phyloP scores from a whole-genome alignment of 192 early-diverging fungal species.

The Paraglomus occultum region DNA sequence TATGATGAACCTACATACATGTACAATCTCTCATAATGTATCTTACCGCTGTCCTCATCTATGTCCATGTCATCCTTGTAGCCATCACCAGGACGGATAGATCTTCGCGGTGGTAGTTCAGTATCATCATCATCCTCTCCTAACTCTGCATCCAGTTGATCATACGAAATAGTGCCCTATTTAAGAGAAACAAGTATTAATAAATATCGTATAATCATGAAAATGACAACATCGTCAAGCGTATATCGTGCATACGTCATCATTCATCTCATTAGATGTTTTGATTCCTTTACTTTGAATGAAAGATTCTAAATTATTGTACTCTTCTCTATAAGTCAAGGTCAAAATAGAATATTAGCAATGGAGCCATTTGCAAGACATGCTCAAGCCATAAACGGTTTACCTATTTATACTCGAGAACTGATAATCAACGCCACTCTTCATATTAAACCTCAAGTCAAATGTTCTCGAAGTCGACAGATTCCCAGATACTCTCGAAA shows the following conservation, averaged over 20 bases:
- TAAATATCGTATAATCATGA: constrained; percentile 18
- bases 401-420: constrained; percentile 84
- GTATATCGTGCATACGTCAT: constrained; percentile 40
- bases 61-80: constrained; percentile 34
- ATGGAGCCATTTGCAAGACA: neutral
- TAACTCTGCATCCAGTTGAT: constrained; percentile 38
- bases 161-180: constrained; percentile 24
- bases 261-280: constrained; percentile 54
- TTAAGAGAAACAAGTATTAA: constrained; percentile 34
- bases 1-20: neutral
- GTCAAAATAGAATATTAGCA: constrained; percentile 5
- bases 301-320: constrained; percentile 76
- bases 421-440: constrained; percentile 70
- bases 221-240: constrained; percentile 23
- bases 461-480: constrained; percentile 75
- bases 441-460: constrained; percentile 92
- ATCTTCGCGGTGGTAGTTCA: constrained; percentile 47
- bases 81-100: constrained; percentile 12
- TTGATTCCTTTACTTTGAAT: constrained; percentile 80
- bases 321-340: constrained; percentile 71
- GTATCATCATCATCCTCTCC: constrained; percentile 54
- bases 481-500: constrained; percentile 51
- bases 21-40: neutral
- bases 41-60: constrained; percentile 64
- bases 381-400: neutral